phyloP scores from a whole-genome alignment of 192 early-diverging fungal genomes.

The Coemansia sp. region DNA sequence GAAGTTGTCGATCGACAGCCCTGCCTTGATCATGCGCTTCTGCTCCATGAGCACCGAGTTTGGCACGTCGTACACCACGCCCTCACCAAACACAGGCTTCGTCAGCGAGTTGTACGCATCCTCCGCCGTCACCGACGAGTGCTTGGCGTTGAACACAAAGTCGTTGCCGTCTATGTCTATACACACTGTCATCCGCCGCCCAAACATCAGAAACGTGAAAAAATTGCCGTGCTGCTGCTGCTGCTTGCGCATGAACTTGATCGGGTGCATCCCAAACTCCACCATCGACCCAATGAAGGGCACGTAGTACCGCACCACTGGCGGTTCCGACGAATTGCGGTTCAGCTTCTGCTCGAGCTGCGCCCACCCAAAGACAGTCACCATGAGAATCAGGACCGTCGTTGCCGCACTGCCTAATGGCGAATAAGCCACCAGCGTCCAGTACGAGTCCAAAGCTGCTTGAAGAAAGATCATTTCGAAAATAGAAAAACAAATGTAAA shows the following conservation, averaged over 20 bases:
- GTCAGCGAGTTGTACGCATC: constrained; percentile 92
- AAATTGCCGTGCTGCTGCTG: constrained; percentile 84
- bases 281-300: constrained; percentile 89
- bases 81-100: constrained; percentile 90
- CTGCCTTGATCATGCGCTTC: constrained; percentile 97
- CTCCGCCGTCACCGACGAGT: constrained; percentile 83
- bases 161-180: too few relatives aligned
- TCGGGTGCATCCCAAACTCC: constrained; percentile 83
- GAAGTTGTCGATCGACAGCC: constrained; percentile 84
- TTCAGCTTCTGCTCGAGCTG: constrained; percentile 46
- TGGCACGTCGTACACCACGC: constrained; percentile 95
- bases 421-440: constrained; percentile 34
- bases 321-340: constrained; percentile 62
- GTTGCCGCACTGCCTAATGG: constrained; percentile 24
- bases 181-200: too few relatives aligned
- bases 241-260: constrained; percentile 83
- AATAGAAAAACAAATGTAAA: too few relatives aligned
- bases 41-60: constrained; percentile 96
- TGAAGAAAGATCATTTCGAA: constrained; percentile 30
- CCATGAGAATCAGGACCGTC: constrained; percentile 27
- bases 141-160: too few relatives aligned
- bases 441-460: constrained; percentile 36
- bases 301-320: constrained; percentile 71
- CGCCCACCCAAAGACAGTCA: constrained; percentile 46
- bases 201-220: too few relatives aligned